Conservation (phyloP, 805 yeast genomes). For the Barnettozyma sp. region DNA sequence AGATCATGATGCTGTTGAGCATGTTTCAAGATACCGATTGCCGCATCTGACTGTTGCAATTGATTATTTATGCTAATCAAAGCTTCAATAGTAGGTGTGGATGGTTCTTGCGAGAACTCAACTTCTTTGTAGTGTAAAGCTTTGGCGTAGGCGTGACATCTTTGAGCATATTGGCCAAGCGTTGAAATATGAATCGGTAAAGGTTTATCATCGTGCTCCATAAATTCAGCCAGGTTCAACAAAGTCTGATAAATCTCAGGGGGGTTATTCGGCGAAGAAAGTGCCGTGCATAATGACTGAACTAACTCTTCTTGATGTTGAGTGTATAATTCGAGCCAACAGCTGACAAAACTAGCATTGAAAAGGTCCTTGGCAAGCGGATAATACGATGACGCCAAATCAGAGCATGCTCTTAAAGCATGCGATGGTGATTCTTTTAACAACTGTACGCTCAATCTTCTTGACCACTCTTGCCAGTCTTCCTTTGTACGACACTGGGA, state of each 20-base stretch:
- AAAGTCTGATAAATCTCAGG: slow-evolving; percentile 93
- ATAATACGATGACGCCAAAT: slow-evolving; percentile 76
- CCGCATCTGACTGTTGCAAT: slow-evolving; percentile 94
- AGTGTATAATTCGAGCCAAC: slow-evolving; percentile 89
- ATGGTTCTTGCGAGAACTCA: slow-evolving; percentile 90
- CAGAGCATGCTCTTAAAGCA: slow-evolving; percentile 88
- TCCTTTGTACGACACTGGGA: slow-evolving; percentile 82
- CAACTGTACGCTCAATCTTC: slow-evolving; percentile 76
- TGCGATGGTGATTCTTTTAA: slow-evolving; percentile 91
- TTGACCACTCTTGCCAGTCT: slow-evolving; percentile 98
- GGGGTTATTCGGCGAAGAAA: slow-evolving; percentile 85
- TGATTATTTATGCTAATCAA: slow-evolving; percentile 90
- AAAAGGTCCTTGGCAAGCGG: slow-evolving; percentile 87
- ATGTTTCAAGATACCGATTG: slow-evolving; percentile 91
- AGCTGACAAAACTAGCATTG: slow-evolving; percentile 90
- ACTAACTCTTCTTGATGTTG: slow-evolving; percentile 87
- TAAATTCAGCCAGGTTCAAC: slow-evolving; percentile 84
- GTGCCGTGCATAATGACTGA: slow-evolving; percentile 75
- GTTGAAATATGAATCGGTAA: slow-evolving; percentile 87
- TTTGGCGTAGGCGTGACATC: slow-evolving; percentile 96
- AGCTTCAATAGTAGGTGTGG: slow-evolving; percentile 86
- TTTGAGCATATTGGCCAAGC: slow-evolving; percentile 85
- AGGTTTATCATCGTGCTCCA: slow-evolving; percentile 96
- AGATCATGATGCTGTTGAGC: slow-evolving; percentile 87
- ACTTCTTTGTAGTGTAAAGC: slow-evolving; percentile 93